Base-by-base conservation (phyloP, 2,329 filamentous ascomycete genomes). In the Fusarium sp. region DNA sequence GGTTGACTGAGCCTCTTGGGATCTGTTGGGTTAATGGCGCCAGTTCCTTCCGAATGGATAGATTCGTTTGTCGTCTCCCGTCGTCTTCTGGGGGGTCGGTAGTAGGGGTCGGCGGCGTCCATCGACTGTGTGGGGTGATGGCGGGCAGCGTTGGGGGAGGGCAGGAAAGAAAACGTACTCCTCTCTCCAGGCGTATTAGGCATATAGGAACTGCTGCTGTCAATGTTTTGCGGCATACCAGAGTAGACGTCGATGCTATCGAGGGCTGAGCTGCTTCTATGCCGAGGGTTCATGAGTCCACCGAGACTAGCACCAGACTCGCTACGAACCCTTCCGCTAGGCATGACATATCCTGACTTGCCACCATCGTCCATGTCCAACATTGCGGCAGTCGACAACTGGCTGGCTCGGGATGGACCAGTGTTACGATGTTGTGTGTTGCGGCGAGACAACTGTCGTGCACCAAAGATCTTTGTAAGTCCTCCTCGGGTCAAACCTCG, bases 381-480 rank as follows among this genome's bases (percentile, higher is more conserved):
- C 87, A 98, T 98, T 19, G 90, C 92, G 34, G 92, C 88, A 69
- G 90, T 93, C 7, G 93, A 97, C 55, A 92, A 86, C 78, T 96
- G 91, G 76, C 93, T 98, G 74, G 92, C 90, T 64, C 93, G 88
- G 10, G 91, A 91, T 25, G 86, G 84, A 18, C 87, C 88, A 28
- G 57, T 70, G 64, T 85, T 86, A 64, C 87, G 88, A 49, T 88
- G 88, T 58, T 88, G 88, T 61, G 88, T 88, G 67, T 87, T 83
- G 50, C 94, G 89, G 68, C 92, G 89, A 14, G 93, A 93, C 42
- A 98, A 84, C 79, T 98, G 94, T 48, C 94, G 91, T 86, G 94
- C 93, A 52, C 94, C 94, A 77, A 98, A 97, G 46, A 94, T 93
- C 81, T 94, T 97, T 72, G 91, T 90, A 56, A 99, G 84, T 11